Evolutionary conservation across 768 basidiomycete genomes (phyloP), one percentile per base, ranked within the genome.

Genomic region (Serendipita vermifera): DNA sequence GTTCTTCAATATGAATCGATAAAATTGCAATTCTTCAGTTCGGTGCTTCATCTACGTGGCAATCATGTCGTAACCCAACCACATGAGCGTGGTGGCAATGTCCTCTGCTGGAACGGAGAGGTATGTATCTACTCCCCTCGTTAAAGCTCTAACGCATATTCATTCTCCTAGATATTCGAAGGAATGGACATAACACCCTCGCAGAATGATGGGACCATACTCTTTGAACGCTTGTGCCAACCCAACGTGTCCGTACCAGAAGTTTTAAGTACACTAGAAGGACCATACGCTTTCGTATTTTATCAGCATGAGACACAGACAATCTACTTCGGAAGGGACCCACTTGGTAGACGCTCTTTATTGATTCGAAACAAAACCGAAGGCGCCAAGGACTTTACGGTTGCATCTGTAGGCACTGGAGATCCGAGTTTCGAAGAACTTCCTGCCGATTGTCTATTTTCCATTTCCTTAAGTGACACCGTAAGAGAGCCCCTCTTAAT

Each of bases 81-180:
- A 26, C 87, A 90, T 64, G 62, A 68, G 13, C 60, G 67, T 32
- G 72, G 71, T 13, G 79, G 76, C 5, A 75, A 82, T 63, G 64
- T 87, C 2, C 67, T 92, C 26, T 89, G 87, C 63, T 92, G 85
- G 85, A 90, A 89, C 63, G 89, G 90, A 59, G 86, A 92, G 72
- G 87, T 82, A 41, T 41, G 68, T 68, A 14, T 24, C 9, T 33
- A 32, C 32, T 29, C 26, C 2, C 1, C 39, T 22, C 26, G 36
- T 17, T n/a, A 35, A 17, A 55, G 14, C 15, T 3, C 27, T 13
- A 54, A 15, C 32, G 46, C 1, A 31, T 36, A 5, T 26, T 29
- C 11, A 26, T 51, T 51, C 31, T 9, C 35, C 17, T 38, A 80
- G 78, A 73, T 91, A 26, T 92, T 93, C 60, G 82, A 86, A 60